These are phyloP conservation scores for Podospora appendiculata DNA, from an alignment of 495 filamentous ascomycete genomes.

Conservation along the genomic window DNA sequence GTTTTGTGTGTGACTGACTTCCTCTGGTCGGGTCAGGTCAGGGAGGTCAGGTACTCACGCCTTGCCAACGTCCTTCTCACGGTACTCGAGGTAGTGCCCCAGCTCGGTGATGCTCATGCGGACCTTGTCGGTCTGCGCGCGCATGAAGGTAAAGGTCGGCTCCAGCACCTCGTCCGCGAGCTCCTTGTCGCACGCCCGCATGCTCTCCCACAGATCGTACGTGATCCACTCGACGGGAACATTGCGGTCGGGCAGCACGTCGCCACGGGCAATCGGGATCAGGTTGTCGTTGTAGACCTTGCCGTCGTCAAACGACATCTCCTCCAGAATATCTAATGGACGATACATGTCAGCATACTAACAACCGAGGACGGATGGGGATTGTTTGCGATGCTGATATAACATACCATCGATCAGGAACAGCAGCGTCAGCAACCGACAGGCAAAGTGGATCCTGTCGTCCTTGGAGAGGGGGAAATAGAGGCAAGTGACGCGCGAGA, in stretches of 20 bases:
- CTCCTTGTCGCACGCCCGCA: background rate
- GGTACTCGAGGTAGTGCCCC: background rate
- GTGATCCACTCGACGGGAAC: background rate
- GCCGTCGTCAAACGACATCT: conserved; percentile 1
- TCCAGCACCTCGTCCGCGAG: conserved; percentile 1
- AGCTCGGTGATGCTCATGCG: background rate
- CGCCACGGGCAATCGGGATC: background rate
- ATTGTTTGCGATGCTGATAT: background rate
- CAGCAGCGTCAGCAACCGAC: background rate
- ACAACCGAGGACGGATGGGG: background rate
- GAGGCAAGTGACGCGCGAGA: conserved; percentile 1
- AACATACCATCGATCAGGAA: conserved; percentile 2
- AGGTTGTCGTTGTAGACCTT: conserved; percentile 1
- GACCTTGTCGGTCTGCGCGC: conserved; percentile 1
- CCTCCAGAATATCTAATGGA: background rate
- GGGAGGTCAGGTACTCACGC: background rate
- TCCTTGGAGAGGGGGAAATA: conserved; percentile 1
- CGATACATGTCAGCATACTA: background rate
- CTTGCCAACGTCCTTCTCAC: conserved; percentile 2
- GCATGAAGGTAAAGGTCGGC: conserved; percentile 1
- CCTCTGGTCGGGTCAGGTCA: no score
- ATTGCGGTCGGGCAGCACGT: background rate
- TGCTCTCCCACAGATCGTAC: conserved; percentile 3
- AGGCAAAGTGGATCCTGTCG: conserved; percentile 2
- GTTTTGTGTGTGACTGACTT: no score